phyloP scores from a whole-genome alignment of 306 rosid species.

The Rosa chinensis region DNA sequence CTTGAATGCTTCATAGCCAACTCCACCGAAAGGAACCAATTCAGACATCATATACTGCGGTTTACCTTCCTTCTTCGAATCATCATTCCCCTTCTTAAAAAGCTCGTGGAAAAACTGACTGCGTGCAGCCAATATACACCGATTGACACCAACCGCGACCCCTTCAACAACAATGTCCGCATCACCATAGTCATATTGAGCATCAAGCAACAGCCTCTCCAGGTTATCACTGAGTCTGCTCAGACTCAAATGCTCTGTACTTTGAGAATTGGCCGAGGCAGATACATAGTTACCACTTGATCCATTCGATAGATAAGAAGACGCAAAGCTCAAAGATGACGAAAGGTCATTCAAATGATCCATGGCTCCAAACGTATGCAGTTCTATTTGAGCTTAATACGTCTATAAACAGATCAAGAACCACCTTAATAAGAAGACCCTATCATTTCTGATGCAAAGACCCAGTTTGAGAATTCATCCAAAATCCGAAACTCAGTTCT shows the following conservation, averaged over 20 bases:
- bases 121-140: constrained; percentile 75
- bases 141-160: constrained; percentile 58
- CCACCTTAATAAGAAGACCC: constrained; percentile 9
- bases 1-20: constrained; percentile 70
- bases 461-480: constrained; percentile 9
- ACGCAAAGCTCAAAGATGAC: constrained; percentile 73
- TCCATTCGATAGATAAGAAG: constrained; percentile 71
- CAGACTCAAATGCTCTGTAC: constrained; percentile 59
- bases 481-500: neutral
- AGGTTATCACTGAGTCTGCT: constrained; percentile 73
- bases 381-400: constrained; percentile 23
- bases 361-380: constrained; percentile 39
- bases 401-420: constrained; percentile 26
- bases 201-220: constrained; percentile 64
- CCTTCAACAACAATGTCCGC: constrained; percentile 77
- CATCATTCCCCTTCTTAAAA: constrained; percentile 55
- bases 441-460: constrained; percentile 8
- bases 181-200: constrained; percentile 67
- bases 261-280: constrained; percentile 43
- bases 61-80: constrained; percentile 50
- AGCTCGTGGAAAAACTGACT: constrained; percentile 75
- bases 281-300: constrained; percentile 46
- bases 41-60: constrained; percentile 69
- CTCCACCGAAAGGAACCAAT: constrained; percentile 58
- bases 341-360: constrained; percentile 64